phyloP scores from a whole-genome alignment of 140 eudicot genomes.

The Flaveria floridana region DNA sequence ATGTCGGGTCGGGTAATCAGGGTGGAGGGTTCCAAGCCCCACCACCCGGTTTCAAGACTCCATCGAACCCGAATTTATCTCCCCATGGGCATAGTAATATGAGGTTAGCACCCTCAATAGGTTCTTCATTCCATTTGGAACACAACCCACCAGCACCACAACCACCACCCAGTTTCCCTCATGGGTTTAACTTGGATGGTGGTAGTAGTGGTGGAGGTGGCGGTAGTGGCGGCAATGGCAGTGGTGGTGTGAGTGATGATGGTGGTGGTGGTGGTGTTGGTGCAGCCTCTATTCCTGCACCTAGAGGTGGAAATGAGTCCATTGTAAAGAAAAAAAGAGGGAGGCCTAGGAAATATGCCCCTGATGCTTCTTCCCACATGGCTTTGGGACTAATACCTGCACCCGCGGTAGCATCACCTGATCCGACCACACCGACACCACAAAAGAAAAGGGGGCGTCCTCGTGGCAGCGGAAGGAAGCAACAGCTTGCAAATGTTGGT shows the following conservation, averaged over 20 bases:
- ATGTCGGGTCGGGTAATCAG: constrained; percentile 42
- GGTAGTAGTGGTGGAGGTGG: neutral
- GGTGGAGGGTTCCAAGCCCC: constrained; percentile 41
- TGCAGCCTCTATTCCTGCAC: constrained; percentile 29
- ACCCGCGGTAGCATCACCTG: constrained; percentile 44
- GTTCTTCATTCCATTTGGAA: constrained; percentile 53
- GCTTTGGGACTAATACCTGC: constrained; percentile 63
- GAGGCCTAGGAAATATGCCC: constrained; percentile 86
- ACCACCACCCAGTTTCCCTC: constrained; percentile 40
- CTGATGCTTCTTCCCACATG: constrained; percentile 64
- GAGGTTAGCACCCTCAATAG: constrained; percentile 39
- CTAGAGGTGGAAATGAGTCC: constrained; percentile 39
- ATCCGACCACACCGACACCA: constrained; percentile 37
- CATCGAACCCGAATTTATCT: constrained; percentile 54
- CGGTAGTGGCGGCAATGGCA: neutral
- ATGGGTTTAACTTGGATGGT: constrained; percentile 28
- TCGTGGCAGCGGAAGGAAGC: constrained; percentile 89
- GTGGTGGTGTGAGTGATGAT: constrained; percentile 22
- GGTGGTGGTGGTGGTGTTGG: constrained; percentile 39
- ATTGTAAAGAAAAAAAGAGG: constrained; percentile 84
- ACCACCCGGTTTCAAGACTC: constrained; percentile 52
- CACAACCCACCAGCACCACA: constrained; percentile 36
- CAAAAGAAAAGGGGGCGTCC: constrained; percentile 70
- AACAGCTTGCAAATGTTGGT: constrained; percentile 80
- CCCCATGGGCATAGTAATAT: constrained; percentile 45